These are phyloP conservation scores for Coemansia sp. DNA, from an alignment of 192 early-diverging fungal species.

Conservation along the genomic window DNA sequence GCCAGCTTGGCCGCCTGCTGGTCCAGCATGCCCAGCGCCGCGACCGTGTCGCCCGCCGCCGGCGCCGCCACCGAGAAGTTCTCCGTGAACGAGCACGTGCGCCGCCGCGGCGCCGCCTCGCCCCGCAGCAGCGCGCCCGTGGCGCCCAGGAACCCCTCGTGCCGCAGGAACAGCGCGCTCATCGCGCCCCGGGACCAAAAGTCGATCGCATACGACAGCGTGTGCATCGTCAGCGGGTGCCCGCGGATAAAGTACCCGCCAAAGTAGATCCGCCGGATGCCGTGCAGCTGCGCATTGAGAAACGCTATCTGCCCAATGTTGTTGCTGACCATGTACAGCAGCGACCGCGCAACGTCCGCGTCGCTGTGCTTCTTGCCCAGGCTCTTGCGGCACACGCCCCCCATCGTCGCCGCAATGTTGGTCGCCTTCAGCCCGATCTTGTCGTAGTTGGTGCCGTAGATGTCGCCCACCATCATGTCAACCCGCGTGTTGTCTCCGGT, in stretches of 20 bases:
- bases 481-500: slow-evolving; percentile 89
- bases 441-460: slow-evolving; percentile 85
- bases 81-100: slow-evolving; percentile 70
- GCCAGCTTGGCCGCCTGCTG: slow-evolving; percentile 49
- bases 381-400: slow-evolving; percentile 88
- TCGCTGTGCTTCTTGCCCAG: slow-evolving; percentile 62
- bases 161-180: slow-evolving; percentile 90
- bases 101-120: slow-evolving; percentile 5
- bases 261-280: slow-evolving; percentile 88
- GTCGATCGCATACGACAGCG: slow-evolving; percentile 91
- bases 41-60: slow-evolving; percentile 48
- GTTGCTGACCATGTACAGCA: slow-evolving; percentile 95
- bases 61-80: slow-evolving; percentile 68
- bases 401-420: slow-evolving; percentile 93
- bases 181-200: slow-evolving; percentile 97
- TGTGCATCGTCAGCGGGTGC: slow-evolving; percentile 96
- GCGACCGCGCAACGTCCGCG: slow-evolving; percentile 80
- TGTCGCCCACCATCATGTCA: slow-evolving; percentile 88
- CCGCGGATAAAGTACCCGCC: slow-evolving; percentile 97
- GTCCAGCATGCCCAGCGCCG: slow-evolving; percentile 66
- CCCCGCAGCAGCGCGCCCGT: slow-evolving; percentile 64
- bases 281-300: slow-evolving; percentile 90
- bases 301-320: slow-evolving; percentile 99
- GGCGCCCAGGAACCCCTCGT: slow-evolving; percentile 96
- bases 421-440: slow-evolving; percentile 91